Base-by-base conservation (phyloP, 331 rosid species). In the Dryas integrifolia region DNA sequence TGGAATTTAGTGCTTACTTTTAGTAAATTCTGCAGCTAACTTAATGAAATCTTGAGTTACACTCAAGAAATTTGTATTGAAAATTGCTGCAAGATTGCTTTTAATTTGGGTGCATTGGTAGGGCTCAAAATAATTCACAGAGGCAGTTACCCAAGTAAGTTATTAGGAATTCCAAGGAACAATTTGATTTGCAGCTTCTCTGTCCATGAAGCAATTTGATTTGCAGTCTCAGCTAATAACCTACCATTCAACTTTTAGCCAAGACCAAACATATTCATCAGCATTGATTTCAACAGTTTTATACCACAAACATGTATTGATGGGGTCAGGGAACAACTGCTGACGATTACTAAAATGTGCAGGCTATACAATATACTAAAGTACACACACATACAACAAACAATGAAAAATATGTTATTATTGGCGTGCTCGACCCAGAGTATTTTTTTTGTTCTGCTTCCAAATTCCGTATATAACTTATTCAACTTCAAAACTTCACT, bases 401-500 rank as follows among this genome's bases (percentile, higher is more conserved):
- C 57, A 46, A 58, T 9, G 18, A 45, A 72, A 58, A 62, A 5
- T 15, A 35, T 13, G 26, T 70, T 56, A 26, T 4, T 44, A 41
- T n/a, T 69, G 51, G 73, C 40, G 51, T 53, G 62, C 49, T 16
- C 18, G 39, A 39, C 49, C 11, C 62, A 0, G 39, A 69, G 12
- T 14, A 12, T 69, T 18, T 39, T 39, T 2, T n/a, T 50, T 14
- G 4, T 11, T 43, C 55, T 12, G 48, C 38, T 56, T 53, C 40
- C 15, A 63, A 69, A 11, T 47, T 63, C 26, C 41, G 77, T 70
- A 44, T 58, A 49, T 50, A 72, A 38, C 58, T 72, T 83, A 80
- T 88, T 83, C 72, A 74, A 77, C 58, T 81, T 59, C 82, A 70
- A 75, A 83, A 83, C 76, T 49, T 15, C 9, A 58, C 64, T 77